Percentiles rank a stretch among this genome's conserved stretches.
These are phyloP conservation scores for Gaillardinia entomophila DNA, from an alignment of 805 yeast genomes.

Conservation along the genomic window DNA sequence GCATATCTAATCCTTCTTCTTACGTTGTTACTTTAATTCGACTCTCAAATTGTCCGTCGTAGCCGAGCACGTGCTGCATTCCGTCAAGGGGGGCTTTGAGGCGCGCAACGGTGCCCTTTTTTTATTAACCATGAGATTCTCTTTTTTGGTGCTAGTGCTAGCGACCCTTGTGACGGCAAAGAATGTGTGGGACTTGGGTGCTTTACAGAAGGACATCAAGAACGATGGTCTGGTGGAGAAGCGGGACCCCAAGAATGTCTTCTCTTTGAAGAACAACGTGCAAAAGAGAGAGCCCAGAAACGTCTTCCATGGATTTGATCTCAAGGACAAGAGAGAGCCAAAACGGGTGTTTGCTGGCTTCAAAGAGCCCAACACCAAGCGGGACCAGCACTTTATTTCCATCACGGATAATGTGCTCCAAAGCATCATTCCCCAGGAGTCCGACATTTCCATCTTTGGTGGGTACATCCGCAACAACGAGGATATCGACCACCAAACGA, in stretches of 20 bases:
- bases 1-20: neutral
- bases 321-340: constrained; percentile 3
- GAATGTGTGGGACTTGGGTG: neutral
- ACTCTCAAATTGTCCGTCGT: too few relatives aligned
- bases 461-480: constrained; percentile 64
- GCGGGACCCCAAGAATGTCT: constrained; percentile 3
- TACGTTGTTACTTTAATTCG: neutral
- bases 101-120: too few relatives aligned
- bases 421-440: constrained; percentile 30
- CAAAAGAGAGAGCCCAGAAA: constrained; percentile 1
- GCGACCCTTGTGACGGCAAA: neutral
- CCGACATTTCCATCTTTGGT: constrained; percentile 53
- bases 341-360: constrained; percentile 2
- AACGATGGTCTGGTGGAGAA: too few relatives aligned
- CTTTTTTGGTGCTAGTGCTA: neutral
- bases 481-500: constrained; percentile 44
- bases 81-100: too few relatives aligned
- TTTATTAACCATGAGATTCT: too few relatives aligned
- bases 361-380: constrained; percentile 4
- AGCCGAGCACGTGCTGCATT: too few relatives aligned
- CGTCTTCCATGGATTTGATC: neutral
- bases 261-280: constrained; percentile 1
- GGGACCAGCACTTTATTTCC: constrained; percentile 6
- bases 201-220: neutral
- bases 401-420: constrained; percentile 19